These are phyloP conservation scores for Pseudogymnoascus sp. DNA, from an alignment of 2,329 filamentous ascomycete genomes.

Conservation along the genomic window DNA sequence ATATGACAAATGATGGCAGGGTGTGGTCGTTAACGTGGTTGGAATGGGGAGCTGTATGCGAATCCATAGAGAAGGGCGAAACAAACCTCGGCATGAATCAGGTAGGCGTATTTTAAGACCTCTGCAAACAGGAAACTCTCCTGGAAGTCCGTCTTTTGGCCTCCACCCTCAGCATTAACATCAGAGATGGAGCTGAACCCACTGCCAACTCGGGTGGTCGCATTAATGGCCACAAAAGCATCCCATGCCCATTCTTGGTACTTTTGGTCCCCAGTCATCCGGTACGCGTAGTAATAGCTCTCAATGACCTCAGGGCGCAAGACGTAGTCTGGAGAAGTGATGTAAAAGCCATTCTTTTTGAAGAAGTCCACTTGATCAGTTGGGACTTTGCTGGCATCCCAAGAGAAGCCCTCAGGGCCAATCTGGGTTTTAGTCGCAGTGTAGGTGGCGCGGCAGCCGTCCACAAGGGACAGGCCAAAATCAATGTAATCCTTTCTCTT, in stretches of 20 bases:
- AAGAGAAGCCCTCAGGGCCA: constrained; percentile 64
- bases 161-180: constrained; percentile 56
- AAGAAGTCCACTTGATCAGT: constrained; percentile 50
- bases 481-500: constrained; percentile 56
- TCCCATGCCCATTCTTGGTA: constrained; percentile 83
- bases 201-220: constrained; percentile 50
- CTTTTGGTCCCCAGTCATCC: constrained; percentile 62
- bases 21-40: background rate
- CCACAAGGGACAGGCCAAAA: constrained; percentile 64
- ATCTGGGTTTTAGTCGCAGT: constrained; percentile 58
- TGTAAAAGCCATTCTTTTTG: constrained; percentile 61
- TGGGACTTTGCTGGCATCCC: constrained; percentile 43
- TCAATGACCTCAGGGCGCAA: constrained; percentile 77
- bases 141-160: constrained; percentile 58
- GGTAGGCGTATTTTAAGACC: constrained; percentile 74
- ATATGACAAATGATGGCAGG: constrained; percentile 1
- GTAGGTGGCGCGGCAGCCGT: constrained; percentile 70
- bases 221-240: constrained; percentile 60
- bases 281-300: constrained; percentile 79
- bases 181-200: constrained; percentile 59
- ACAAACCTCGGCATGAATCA: constrained; percentile 41
- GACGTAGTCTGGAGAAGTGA: constrained; percentile 51
- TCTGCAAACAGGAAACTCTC: constrained; percentile 87
- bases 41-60: background rate
- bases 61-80: background rate